Conservation (phyloP, 2,329 filamentous ascomycete genomes). For the Didymella sp. region DNA sequence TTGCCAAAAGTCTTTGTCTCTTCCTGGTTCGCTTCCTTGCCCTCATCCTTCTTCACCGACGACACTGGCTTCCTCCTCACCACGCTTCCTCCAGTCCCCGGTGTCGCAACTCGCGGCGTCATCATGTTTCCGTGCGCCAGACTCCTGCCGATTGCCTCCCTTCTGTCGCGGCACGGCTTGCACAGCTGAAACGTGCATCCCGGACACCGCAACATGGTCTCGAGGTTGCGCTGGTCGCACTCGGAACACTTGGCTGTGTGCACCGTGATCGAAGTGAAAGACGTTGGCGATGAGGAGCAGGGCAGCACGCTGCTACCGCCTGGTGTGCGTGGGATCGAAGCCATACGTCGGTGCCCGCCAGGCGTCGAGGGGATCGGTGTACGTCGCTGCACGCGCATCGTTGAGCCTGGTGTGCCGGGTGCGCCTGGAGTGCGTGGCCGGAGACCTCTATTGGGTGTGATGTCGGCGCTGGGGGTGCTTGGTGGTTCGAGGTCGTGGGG, state of each 20-base stretch:
- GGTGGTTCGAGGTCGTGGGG: neutral
- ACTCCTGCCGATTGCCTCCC: conserved; percentile 19
- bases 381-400: conserved; percentile 2
- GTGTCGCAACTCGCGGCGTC: conserved; percentile 10
- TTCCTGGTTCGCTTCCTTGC: neutral
- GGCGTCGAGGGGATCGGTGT: conserved; percentile 9
- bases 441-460: neutral
- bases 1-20: neutral
- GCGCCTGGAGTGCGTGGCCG: neutral
- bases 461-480: neutral
- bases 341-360: conserved; percentile 3
- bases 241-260: conserved; percentile 50
- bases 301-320: conserved; percentile 10
- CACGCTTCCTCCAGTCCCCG: neutral
- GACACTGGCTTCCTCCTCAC: conserved; percentile 6
- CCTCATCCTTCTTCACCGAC: neutral
- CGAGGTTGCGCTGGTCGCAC: conserved; percentile 45
- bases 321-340: conserved; percentile 18
- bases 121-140: conserved; percentile 36
- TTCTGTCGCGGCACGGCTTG: conserved; percentile 32
- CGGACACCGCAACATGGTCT: conserved; percentile 42
- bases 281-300: conserved; percentile 30
- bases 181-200: conserved; percentile 48
- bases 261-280: conserved; percentile 34
- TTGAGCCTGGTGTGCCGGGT: neutral